Percentiles rank a stretch among this genome's conserved stretches.
phyloP scores from a whole-genome alignment of 768 basidiomycete genomes.

The Tricholoma hemisulphureum region DNA sequence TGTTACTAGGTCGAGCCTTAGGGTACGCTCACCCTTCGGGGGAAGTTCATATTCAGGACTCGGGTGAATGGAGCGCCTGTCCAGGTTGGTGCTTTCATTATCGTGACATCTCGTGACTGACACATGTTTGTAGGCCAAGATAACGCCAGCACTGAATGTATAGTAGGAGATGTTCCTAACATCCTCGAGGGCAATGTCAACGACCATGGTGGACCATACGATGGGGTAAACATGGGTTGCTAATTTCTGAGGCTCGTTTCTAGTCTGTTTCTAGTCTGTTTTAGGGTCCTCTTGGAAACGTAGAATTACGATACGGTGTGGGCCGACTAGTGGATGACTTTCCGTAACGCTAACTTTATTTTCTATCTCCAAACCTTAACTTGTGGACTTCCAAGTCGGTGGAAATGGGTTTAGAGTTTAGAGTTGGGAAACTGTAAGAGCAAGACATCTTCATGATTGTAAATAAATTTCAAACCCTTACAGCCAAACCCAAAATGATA shows the following conservation, averaged over 20 bases:
- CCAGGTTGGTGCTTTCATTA: constrained; percentile 35
- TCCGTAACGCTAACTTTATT: background rate
- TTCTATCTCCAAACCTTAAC: background rate
- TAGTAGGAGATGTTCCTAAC: constrained; percentile 23
- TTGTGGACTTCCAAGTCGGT: background rate
- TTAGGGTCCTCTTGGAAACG: too few species aligned
- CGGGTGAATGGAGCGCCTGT: constrained; percentile 54
- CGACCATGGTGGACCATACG: constrained; percentile 34
- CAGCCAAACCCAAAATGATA: too few species aligned
- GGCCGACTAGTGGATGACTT: too few species aligned
- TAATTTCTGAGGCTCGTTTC: too few species aligned
- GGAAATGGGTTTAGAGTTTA: too few species aligned
- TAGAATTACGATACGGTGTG: too few species aligned
- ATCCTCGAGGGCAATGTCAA: constrained; percentile 37
- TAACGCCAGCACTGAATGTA: constrained; percentile 47
- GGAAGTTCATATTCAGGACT: constrained; percentile 50
- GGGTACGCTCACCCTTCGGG: constrained; percentile 43
- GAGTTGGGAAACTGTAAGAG: too few species aligned
- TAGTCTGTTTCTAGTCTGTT: too few species aligned
- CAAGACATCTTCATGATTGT: too few species aligned
- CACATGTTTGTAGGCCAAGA: constrained; percentile 48
- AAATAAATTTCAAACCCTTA: too few species aligned
- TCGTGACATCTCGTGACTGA: background rate
- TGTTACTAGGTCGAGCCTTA: constrained; percentile 30
- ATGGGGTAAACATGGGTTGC: constrained; percentile 34